Conservation (phyloP, 2,329 filamentous ascomycete genomes). For the Hypoxylon sp. region DNA sequence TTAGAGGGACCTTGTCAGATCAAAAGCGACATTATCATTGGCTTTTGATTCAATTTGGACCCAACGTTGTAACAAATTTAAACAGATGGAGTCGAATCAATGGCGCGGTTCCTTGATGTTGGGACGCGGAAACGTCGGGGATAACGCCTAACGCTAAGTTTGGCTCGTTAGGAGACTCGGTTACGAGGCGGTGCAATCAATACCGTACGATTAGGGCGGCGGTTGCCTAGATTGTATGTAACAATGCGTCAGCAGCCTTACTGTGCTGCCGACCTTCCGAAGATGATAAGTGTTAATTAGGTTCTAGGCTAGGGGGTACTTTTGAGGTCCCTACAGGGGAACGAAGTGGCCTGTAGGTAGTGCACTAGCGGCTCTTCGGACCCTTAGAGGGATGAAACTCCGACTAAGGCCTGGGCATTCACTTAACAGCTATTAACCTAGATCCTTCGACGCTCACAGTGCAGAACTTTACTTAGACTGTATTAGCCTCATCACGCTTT, state of each 20-base stretch:
- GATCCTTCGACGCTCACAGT: constrained; percentile 4
- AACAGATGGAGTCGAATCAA: constrained; percentile 27
- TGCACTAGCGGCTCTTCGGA: neutral
- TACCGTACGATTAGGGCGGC: constrained; percentile 23
- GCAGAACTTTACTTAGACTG: constrained; percentile 1
- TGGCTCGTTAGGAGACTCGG: constrained; percentile 19
- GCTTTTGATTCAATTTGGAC: constrained; percentile 7
- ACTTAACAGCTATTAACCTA: constrained; percentile 21
- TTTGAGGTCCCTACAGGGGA: neutral
- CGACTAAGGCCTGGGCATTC: neutral
- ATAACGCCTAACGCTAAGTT: constrained; percentile 3
- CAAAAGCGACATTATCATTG: constrained; percentile 25
- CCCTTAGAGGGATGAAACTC: neutral
- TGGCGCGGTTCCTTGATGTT: constrained; percentile 2
- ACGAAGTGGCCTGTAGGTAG: neutral
- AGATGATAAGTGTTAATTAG: constrained; percentile 1
- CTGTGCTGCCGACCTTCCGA: constrained; percentile 40
- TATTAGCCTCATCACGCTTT: constrained; percentile 24
- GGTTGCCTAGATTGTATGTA: constrained; percentile 34
- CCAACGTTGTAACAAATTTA: constrained; percentile 23
- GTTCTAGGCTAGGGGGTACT: neutral
- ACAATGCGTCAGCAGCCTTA: constrained; percentile 16
- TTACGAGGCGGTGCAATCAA: constrained; percentile 35
- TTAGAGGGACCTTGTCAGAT: constrained; percentile 20
- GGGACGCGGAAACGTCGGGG: constrained; percentile 9